These are phyloP conservation scores for Pugionium dolabratum DNA, from an alignment of 345 rosid genomes.

Conservation along the genomic window DNA sequence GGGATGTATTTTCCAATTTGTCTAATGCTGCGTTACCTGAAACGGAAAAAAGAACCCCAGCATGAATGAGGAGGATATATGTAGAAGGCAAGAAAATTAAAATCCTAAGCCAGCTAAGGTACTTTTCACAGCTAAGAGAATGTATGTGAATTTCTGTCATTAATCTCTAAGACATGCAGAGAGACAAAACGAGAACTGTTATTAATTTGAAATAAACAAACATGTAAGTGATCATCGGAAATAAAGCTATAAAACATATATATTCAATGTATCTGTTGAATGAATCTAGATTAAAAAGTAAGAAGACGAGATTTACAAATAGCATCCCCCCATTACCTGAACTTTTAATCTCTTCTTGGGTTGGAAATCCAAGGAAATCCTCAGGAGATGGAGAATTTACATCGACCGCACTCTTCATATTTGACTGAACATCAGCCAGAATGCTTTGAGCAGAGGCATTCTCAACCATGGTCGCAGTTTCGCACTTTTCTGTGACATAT, in stretches of 20 bases:
- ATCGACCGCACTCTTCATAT: conserved; percentile 38
- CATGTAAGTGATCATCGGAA: not conserved
- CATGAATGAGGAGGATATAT: conserved; percentile 10
- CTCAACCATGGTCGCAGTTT: conserved; percentile 44
- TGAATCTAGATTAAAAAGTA: conserved; percentile 7
- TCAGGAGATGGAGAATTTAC: conserved; percentile 52
- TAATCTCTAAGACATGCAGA: conserved; percentile 18
- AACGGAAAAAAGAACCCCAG: conserved; percentile 23
- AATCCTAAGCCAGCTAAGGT: not conserved
- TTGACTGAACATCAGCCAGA: conserved; percentile 38
- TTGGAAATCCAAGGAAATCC: conserved; percentile 50
- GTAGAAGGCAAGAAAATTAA: not conserved
- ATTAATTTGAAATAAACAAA: too few relatives aligned
- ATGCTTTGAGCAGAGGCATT: conserved; percentile 41
- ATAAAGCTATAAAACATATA: not conserved
- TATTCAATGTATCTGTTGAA: not conserved
- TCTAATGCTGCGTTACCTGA: conserved; percentile 68
- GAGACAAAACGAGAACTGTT: not conserved
- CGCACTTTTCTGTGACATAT: conserved; percentile 47
- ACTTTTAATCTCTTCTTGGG: conserved; percentile 54
- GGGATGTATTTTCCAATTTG: conserved; percentile 75
- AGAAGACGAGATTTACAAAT: not conserved
- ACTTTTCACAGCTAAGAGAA: conserved; percentile 7
- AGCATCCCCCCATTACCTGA: conserved; percentile 51
- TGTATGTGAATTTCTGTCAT: conserved; percentile 5